Conservation (phyloP, 2,329 filamentous ascomycete species). For the Botrytis squamosa region DNA sequence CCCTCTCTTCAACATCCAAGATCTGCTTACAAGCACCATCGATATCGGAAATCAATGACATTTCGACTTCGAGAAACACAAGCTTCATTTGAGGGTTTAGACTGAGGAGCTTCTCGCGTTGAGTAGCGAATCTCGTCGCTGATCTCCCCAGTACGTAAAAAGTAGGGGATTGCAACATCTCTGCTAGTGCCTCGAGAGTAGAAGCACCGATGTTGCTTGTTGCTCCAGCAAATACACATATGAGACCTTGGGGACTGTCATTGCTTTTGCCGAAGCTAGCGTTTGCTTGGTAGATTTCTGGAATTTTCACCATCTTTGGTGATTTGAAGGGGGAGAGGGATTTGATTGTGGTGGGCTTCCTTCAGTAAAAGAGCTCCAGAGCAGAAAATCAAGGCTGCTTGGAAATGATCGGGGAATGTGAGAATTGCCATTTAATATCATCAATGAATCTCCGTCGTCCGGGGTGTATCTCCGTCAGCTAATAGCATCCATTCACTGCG, state of each 20-base stretch:
- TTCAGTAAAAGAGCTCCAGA: not conserved
- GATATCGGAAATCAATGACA: not conserved
- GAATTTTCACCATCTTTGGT: not conserved
- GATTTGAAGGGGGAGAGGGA: not conserved
- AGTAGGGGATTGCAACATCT: not conserved
- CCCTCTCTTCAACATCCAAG: not conserved
- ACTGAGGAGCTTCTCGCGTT: not conserved
- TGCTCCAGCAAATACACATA: not conserved
- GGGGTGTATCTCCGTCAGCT: not conserved
- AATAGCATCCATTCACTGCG: conserved; percentile 27
- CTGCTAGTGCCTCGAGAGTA: not conserved
- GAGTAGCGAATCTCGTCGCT: not conserved
- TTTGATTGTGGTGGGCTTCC: not conserved
- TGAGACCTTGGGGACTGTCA: not conserved
- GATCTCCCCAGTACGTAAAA: not conserved
- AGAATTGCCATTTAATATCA: not conserved
- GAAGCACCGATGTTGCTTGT: not conserved
- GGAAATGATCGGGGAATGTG: accelerated
- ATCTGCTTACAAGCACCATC: not conserved
- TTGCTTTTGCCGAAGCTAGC: not conserved
- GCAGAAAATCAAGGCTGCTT: not conserved
- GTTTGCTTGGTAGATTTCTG: not conserved
- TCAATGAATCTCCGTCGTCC: not conserved
- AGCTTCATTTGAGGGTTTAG: not conserved
- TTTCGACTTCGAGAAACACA: not conserved